phyloP scores from a whole-genome alignment of 2,329 filamentous ascomycete species.

The Neofusicoccum ribis region DNA sequence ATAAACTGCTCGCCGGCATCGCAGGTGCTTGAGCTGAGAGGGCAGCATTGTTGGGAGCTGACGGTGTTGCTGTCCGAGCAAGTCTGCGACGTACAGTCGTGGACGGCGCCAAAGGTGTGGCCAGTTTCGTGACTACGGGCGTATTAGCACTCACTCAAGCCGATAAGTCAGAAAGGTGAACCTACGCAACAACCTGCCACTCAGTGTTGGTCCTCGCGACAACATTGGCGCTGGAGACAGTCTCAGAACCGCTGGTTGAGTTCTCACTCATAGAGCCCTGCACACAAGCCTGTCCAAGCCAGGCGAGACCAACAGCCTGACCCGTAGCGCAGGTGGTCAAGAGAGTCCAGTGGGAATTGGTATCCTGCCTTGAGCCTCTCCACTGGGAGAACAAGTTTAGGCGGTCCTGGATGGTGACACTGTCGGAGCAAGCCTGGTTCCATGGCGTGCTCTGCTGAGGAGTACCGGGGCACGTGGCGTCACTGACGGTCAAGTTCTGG shows the following conservation, averaged over 20 bases:
- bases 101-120: constrained; percentile 93
- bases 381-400: constrained; percentile 86
- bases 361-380: constrained; percentile 75
- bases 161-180: neutral
- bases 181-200: constrained; percentile 85
- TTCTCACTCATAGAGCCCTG: constrained; percentile 48
- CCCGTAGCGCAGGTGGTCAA: constrained; percentile 79
- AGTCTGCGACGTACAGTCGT: constrained; percentile 75
- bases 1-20: constrained; percentile 79
- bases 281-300: constrained; percentile 85
- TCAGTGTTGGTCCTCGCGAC: constrained; percentile 80
- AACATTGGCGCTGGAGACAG: constrained; percentile 83
- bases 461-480: constrained; percentile 70
- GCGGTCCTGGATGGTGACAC: constrained; percentile 68
- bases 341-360: constrained; percentile 91
- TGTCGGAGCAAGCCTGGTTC: constrained; percentile 73
- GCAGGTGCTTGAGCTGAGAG: constrained; percentile 63
- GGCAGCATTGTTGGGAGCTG: constrained; percentile 73
- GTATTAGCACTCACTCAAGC: neutral
- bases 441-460: constrained; percentile 70
- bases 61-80: constrained; percentile 65
- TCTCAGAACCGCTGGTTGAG: constrained; percentile 56
- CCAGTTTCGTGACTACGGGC: constrained; percentile 70
- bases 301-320: constrained; percentile 85
- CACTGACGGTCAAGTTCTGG: constrained; percentile 77